A percentile compares a stretch with the other conserved stretches of the same genome.
Evolutionary conservation across 1,139 yeast species (phyloP).

Genomic region (Kodamaea sp.): DNA sequence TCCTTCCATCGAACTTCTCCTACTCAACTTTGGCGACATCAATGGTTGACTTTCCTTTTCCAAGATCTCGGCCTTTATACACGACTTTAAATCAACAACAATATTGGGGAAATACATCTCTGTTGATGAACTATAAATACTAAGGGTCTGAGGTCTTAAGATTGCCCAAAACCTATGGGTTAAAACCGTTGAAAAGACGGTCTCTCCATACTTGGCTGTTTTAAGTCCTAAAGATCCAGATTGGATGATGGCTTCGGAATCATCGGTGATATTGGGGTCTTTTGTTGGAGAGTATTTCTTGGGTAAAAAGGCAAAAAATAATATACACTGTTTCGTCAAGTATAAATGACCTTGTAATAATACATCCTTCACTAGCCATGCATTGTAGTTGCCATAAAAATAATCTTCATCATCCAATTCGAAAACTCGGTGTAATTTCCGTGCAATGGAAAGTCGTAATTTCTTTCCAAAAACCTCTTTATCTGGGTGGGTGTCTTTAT

Average conservation of each 20-base stretch:
- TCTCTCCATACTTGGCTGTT: conserved; percentile 42
- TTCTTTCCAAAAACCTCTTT: conserved; percentile 14
- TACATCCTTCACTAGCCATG: conserved; percentile 83
- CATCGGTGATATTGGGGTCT: conserved; percentile 18
- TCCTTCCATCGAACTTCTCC: conserved; percentile 6
- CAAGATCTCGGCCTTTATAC: conserved; percentile 55
- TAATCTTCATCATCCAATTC: conserved; percentile 46
- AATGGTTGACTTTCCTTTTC: conserved; percentile 20
- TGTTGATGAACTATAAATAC: conserved; percentile 67
- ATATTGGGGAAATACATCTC: conserved; percentile 79
- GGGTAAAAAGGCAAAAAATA: conserved; percentile 84
- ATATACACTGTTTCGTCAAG: conserved; percentile 58
- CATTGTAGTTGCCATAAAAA: conserved; percentile 55
- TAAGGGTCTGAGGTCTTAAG: conserved; percentile 62
- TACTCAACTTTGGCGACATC: too few relatives aligned
- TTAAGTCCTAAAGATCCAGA: conserved; percentile 51
- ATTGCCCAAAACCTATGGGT: conserved; percentile 68
- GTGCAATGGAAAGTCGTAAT: conserved; percentile 32
- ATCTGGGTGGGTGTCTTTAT: conserved; percentile 12
- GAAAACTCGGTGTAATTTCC: conserved; percentile 36
- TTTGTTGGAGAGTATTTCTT: conserved; percentile 24
- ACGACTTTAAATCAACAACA: conserved; percentile 68
- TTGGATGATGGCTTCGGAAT: conserved; percentile 33
- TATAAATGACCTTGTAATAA: conserved; percentile 82
- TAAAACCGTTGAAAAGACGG: conserved; percentile 32